Base-by-base conservation (phyloP, 2,329 filamentous ascomycete genomes). In the Stemphylium lycopersici region DNA sequence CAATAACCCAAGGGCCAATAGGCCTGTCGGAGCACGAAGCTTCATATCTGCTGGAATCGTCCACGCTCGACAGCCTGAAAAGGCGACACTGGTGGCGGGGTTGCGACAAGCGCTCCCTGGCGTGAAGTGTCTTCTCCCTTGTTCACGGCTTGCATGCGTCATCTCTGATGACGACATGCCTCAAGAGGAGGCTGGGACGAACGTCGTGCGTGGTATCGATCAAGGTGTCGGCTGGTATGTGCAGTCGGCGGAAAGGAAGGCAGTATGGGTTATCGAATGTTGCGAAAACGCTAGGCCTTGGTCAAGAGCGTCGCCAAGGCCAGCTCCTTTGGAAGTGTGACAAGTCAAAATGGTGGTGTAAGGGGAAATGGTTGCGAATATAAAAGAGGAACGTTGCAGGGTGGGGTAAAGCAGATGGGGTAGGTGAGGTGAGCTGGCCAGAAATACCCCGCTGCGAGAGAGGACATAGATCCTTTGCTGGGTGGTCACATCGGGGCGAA, bases 21-120 rank as follows among this genome's bases (percentile, higher is more conserved):
- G 61, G 65, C 52, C 67, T 71, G 53, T 65, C 63, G 52, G 56
- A 65, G 61, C 53, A 38, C 45, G 6, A 55, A 45, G 40, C 60
- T 62, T 53, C 44, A 65, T 60, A 58, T 64, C 68, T 63, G 63
- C 52, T 67, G 67, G 66, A 61, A 42, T 70, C 67, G 64, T 63
- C 62, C 61, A 67, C 65, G 31, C 60, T 33, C 53, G 52, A 52
- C 45, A 43, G 48, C 61, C 65, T 67, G 49, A 68, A 36, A 68
- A 68, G 62, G 59, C 40, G 54, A 52, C 63, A 64, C 63, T 56
- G 62, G 63, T 65, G 58, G 60, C 52, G 65, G 65, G 62, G 62
- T 39, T 54, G 36, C 61, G 59, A 11, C 13, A 11, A 50, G 31
- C 60, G 58, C 46, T 51, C 62, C 65, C 65, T 67, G 56, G 42